Conservation (phyloP, 768 basidiomycete genomes). For the Russula brevipes region DNA sequence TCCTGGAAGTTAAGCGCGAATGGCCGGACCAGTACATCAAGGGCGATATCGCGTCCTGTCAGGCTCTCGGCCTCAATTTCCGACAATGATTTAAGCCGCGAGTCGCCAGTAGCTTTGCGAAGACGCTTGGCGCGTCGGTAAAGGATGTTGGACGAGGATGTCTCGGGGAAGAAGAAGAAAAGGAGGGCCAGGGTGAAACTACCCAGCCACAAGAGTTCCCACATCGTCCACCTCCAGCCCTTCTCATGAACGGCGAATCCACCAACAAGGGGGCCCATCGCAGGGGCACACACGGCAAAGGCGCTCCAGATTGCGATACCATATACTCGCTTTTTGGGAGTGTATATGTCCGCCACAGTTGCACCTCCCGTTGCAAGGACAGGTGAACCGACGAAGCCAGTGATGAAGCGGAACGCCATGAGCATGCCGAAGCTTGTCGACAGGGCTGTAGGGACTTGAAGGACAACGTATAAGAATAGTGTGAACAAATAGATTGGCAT, state of each 20-base stretch:
- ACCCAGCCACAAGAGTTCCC: constrained; percentile 33
- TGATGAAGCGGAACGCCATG: constrained; percentile 35
- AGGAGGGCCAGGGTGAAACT: constrained; percentile 30
- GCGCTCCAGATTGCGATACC: constrained; percentile 30
- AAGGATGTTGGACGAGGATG: constrained; percentile 31
- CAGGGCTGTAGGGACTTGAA: constrained; percentile 35
- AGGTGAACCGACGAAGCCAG: constrained; percentile 35
- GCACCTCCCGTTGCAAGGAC: constrained; percentile 35
- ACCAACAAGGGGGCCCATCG: constrained; percentile 34
- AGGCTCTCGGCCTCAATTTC: constrained; percentile 29
- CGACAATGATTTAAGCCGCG: constrained; percentile 27
- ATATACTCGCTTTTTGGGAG: constrained; percentile 27
- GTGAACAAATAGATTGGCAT: constrained; percentile 34
- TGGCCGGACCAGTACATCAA: constrained; percentile 31
- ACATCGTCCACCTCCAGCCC: constrained; percentile 35
- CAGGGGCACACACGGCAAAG: constrained; percentile 30
- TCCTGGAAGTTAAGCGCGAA: constrained; percentile 33
- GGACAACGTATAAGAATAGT: constrained; percentile 31
- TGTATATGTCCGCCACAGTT: constrained; percentile 29
- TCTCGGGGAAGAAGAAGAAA: constrained; percentile 34
- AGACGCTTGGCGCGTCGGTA: constrained; percentile 33
- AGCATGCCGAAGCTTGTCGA: constrained; percentile 32
- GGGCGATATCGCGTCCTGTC: constrained; percentile 26
- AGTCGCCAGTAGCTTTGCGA: constrained; percentile 32
- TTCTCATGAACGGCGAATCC: constrained; percentile 34